Evolutionary conservation across 1,284 basidiomycete species (phyloP).

Genomic region (Grifola frondosa): DNA sequence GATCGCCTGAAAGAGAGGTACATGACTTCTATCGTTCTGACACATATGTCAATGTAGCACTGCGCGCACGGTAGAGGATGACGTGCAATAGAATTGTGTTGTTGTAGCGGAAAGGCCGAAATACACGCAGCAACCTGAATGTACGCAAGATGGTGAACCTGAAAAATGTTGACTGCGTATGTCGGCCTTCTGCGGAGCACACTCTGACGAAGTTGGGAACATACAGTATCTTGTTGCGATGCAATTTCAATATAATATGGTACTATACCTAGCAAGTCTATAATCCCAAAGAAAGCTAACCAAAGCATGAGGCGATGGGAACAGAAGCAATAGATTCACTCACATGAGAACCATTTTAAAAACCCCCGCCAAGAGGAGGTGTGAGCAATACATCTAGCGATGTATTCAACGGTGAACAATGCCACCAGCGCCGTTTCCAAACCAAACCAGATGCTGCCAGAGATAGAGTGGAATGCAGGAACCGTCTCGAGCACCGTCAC

Average conservation of each 20-base stretch:
- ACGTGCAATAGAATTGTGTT: constrained; percentile 77
- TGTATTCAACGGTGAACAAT: constrained; percentile 81
- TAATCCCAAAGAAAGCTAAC: constrained; percentile 80
- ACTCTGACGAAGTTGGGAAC: constrained; percentile 24
- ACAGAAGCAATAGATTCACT: constrained; percentile 32
- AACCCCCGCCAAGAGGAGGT: constrained; percentile 61
- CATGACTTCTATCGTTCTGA: constrained; percentile 90
- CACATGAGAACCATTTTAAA: constrained; percentile 67
- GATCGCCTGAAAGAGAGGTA: constrained; percentile 84
- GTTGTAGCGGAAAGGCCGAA: constrained; percentile 83
- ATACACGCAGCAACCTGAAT: constrained; percentile 82
- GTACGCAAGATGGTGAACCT: constrained; percentile 85
- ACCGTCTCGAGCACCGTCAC: constrained; percentile 86
- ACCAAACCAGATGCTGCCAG: constrained; percentile 78
- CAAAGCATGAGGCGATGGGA: neutral
- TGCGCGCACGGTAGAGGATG: neutral
- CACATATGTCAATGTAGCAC: constrained; percentile 5
- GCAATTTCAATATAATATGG: constrained; percentile 87
- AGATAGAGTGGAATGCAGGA: constrained; percentile 73
- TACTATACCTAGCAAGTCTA: constrained; percentile 80
- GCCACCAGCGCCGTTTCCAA: constrained; percentile 76
- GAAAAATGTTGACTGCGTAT: constrained; percentile 71
- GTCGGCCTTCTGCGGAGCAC: constrained; percentile 3
- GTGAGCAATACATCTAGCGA: constrained; percentile 63
- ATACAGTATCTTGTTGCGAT: constrained; percentile 81